Base-by-base conservation (phyloP, 2,329 filamentous ascomycete genomes). In the Incumbomyces lentus region DNA sequence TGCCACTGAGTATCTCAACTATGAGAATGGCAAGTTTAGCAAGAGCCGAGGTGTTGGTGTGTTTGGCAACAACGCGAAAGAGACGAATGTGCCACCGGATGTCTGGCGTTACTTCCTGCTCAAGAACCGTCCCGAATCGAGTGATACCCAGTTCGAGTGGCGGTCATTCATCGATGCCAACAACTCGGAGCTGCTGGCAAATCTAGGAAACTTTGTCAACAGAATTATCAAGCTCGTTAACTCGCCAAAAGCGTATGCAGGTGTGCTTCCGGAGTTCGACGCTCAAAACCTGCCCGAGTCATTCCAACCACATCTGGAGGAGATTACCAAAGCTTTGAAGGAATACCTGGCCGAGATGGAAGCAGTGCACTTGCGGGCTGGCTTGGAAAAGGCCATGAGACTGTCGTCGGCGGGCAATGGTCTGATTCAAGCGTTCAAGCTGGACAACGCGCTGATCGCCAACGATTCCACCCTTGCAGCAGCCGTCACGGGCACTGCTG, bases 61-160 rank as follows among this genome's bases (percentile, higher is more conserved):
- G 1, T 95, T 95, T 60, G 89, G 89, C 42, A 89, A 86, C 67
- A 87, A 85, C 59, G 89, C 86, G 39, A 84, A 84, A 66, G 82
- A 93, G 46, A 95, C 87, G 7, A 88, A 87, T 16, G 76, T 95
- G 14, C 77, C 83, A 13, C 73, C 87, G 0, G 86, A 90, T 52
- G 86, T 95, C n/a, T 95, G 88, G 86, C 76, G 89, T 55, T 95
- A 90, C 67, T 95, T 92, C 68, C 77, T 95, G 17, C 74, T 95
- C 32, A 84, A 87, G 37, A 82, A 85, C 63, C 79, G 89, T 47
- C 89, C 89, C 0, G 89, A 95, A 65, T 83, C 81, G 10, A 78
- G 83, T 43, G 89, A 95, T 61, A 84, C 86, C 0, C 85, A 95
- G 60, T 95, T 95, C 63, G 84, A 90, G 62, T 95, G 88, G 88